These are phyloP conservation scores for Fusarium tricinctum DNA, from an alignment of 2,329 filamentous ascomycete species.

Conservation along the genomic window DNA sequence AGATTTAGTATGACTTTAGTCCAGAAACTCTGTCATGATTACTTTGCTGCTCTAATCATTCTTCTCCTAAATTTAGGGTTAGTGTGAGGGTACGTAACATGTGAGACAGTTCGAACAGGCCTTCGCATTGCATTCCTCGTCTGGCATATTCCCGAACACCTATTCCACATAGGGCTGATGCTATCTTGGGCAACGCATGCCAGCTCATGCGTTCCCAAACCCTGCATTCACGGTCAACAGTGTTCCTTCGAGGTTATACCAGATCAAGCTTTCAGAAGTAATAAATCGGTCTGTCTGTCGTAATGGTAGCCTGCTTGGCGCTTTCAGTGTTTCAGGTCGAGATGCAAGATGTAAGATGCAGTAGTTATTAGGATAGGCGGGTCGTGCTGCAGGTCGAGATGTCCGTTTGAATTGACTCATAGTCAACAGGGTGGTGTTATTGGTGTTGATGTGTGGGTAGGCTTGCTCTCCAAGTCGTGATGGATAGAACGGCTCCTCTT, in stretches of 20 bases:
- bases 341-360: conserved; percentile 12
- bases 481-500: background rate
- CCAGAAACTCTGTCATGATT: too few relatives aligned
- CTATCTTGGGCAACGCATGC: conserved; percentile 18
- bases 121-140: conserved; percentile 31
- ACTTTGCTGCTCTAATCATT: too few relatives aligned
- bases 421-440: conserved; percentile 4
- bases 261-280: background rate
- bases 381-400: conserved; percentile 8
- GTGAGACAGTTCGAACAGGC: conserved; percentile 2
- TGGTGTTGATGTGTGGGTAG: background rate
- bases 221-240: conserved; percentile 3
- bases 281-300: background rate
- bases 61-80: too few relatives aligned
- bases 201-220: conserved; percentile 19
- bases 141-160: conserved; percentile 3
- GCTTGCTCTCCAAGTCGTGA: background rate
- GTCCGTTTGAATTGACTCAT: conserved; percentile 24
- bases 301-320: conserved; percentile 35
- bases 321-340: conserved; percentile 15
- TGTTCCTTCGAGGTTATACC: background rate
- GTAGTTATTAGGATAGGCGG: conserved; percentile 6
- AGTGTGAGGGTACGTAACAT: background rate
- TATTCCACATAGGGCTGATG: conserved; percentile 26
- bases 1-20: too few relatives aligned